Evolutionary conservation across 1,139 yeast genomes (phyloP).

Genomic region (Kodamaea fungicola): DNA sequence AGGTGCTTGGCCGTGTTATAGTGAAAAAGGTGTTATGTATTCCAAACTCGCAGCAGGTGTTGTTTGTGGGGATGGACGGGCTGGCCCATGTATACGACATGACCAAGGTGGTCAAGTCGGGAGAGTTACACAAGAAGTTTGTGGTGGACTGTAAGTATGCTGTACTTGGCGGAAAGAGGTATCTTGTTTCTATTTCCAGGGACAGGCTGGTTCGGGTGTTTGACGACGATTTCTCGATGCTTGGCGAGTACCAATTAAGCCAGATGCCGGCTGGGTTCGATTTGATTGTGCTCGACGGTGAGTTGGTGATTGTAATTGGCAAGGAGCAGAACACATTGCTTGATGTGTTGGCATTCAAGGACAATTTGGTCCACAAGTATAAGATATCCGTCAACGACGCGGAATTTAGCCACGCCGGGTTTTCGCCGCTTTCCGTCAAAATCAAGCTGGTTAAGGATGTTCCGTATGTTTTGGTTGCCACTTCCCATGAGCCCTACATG

Average conservation of each 20-base stretch:
- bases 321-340: slow-evolving; percentile 59
- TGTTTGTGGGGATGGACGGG: slow-evolving; percentile 43
- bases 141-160: slow-evolving; percentile 29
- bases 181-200: slow-evolving; percentile 60
- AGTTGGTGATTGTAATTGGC: slow-evolving; percentile 49
- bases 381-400: slow-evolving; percentile 71
- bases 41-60: slow-evolving; percentile 12
- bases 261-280: slow-evolving; percentile 39
- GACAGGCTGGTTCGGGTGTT: slow-evolving; percentile 45
- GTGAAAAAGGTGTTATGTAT: slow-evolving; percentile 29
- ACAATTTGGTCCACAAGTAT: slow-evolving; percentile 23
- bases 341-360: slow-evolving; percentile 29
- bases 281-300: slow-evolving; percentile 19
- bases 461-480: slow-evolving; percentile 52
- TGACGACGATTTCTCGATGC: neutral
- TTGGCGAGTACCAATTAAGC: slow-evolving; percentile 5
- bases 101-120: slow-evolving; percentile 10
- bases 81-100: slow-evolving; percentile 17
- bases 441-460: slow-evolving; percentile 18
- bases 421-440: slow-evolving; percentile 54
- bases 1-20: slow-evolving; percentile 26
- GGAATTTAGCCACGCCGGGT: slow-evolving; percentile 65
- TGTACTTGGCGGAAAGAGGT: slow-evolving; percentile 19
- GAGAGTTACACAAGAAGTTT: slow-evolving; percentile 28
- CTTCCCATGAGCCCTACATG: slow-evolving; percentile 78